These are phyloP conservation scores for Trichoderma afroharzianum DNA, from an alignment of 2,329 filamentous ascomycete genomes.

Conservation along the genomic window DNA sequence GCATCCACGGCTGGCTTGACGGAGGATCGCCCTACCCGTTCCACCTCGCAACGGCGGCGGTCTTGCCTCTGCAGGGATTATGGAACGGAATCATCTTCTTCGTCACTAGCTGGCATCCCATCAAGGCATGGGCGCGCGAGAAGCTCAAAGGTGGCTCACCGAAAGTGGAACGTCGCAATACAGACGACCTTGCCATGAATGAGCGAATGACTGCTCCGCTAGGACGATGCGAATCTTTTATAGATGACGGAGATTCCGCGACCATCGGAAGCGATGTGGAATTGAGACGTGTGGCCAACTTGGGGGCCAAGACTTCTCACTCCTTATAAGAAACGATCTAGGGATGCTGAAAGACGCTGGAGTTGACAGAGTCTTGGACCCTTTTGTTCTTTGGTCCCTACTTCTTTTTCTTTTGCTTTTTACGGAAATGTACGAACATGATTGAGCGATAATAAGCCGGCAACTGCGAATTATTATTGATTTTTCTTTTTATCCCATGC, in stretches of 20 bases:
- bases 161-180: neutral
- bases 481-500: neutral
- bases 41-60: slow-evolving; percentile 65
- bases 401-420: neutral
- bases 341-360: neutral
- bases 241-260: slow-evolving; percentile 31
- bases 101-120: slow-evolving; percentile 51
- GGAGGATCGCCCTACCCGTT: slow-evolving; percentile 56
- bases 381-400: neutral
- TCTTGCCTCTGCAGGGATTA: slow-evolving; percentile 73
- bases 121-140: slow-evolving; percentile 22
- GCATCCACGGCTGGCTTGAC: slow-evolving; percentile 63
- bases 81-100: slow-evolving; percentile 80
- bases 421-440: neutral
- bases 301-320: slow-evolving; percentile 23
- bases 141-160: neutral
- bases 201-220: slow-evolving; percentile 5
- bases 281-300: slow-evolving; percentile 28
- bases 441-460: neutral
- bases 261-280: slow-evolving; percentile 33
- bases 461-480: neutral
- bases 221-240: slow-evolving; percentile 21
- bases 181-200: slow-evolving; percentile 7
- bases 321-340: neutral
- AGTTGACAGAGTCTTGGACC: neutral